Evolutionary conservation across 257 asterid genomes (phyloP).

Genomic region (Hygrophila difformis): DNA sequence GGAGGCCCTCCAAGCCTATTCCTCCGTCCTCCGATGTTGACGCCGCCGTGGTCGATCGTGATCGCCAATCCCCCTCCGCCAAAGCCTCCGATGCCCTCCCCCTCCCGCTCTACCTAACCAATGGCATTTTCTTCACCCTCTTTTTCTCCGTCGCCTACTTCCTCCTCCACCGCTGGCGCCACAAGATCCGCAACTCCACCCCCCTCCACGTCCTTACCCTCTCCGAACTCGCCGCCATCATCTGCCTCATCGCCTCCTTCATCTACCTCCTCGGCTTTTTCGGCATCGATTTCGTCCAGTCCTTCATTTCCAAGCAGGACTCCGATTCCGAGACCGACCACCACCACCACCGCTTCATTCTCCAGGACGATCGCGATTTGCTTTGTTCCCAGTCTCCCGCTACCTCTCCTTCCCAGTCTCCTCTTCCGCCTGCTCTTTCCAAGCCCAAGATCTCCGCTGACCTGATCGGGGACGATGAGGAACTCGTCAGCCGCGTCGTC

Average conservation of each 20-base stretch:
- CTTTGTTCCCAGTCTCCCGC: no score
- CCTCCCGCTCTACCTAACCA: conserved; percentile 82
- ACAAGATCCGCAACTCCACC: conserved; percentile 72
- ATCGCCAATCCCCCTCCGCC: conserved; percentile 29
- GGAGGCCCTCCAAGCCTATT: conserved; percentile 43
- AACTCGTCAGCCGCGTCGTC: conserved; percentile 49
- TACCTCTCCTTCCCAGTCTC: no score
- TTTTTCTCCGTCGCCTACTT: conserved; percentile 81
- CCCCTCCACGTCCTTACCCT: conserved; percentile 79
- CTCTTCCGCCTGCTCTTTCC: conserved; percentile 3
- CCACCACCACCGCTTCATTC: conserved; percentile 32
- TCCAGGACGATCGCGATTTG: conserved; percentile 32
- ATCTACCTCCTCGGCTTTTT: conserved; percentile 75
- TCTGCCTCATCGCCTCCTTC: conserved; percentile 66
- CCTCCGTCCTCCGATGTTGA: conserved; percentile 15
- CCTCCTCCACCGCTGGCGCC: conserved; percentile 86
- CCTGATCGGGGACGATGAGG: conserved; percentile 51
- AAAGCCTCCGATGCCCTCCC: conserved; percentile 92
- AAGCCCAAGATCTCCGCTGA: conserved; percentile 17
- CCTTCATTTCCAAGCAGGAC: conserved; percentile 51
- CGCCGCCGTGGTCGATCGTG: conserved; percentile 10
- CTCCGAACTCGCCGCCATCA: conserved; percentile 64
- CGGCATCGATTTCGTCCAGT: conserved; percentile 87
- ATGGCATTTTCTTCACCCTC: conserved; percentile 78
- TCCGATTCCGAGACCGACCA: conserved; percentile 48